Conservation (phyloP, 2,329 filamentous ascomycete species). For the Aspergillus fructus region DNA sequence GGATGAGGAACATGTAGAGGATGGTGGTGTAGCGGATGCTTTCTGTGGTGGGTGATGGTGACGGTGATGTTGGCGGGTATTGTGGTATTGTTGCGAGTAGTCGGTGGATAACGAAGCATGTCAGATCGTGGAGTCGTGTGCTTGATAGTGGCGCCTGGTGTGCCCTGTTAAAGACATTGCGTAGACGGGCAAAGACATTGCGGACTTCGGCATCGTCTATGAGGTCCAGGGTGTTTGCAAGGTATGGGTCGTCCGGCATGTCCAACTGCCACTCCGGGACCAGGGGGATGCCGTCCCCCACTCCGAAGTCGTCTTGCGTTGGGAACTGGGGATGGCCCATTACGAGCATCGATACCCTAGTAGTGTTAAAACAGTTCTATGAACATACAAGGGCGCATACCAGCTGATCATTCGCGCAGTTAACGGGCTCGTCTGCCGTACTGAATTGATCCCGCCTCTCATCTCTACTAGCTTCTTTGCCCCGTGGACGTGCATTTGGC, state of each 20-base stretch:
- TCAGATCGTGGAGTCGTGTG: conserved; percentile 55
- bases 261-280: conserved; percentile 51
- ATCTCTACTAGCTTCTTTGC: conserved; percentile 51
- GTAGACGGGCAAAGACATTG: conserved; percentile 47
- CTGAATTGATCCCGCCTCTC: conserved; percentile 51
- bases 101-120: conserved; percentile 55
- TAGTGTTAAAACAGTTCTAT: background rate
- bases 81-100: conserved; percentile 33
- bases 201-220: conserved; percentile 29
- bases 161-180: conserved; percentile 42
- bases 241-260: background rate
- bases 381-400: conserved; percentile 32
- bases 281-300: conserved; percentile 51
- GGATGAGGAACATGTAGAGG: conserved; percentile 55
- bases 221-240: conserved; percentile 24
- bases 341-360: conserved; percentile 59
- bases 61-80: conserved; percentile 4
- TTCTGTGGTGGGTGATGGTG: conserved; percentile 34
- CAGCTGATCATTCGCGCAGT: conserved; percentile 58
- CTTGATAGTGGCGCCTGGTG: conserved; percentile 26
- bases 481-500: conserved; percentile 51
- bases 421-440: conserved; percentile 52
- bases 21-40: conserved; percentile 49
- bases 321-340: conserved; percentile 54
- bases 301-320: conserved; percentile 51